These are phyloP conservation scores for Primulina huaijiensis DNA, from an alignment of 257 asterid genomes.

Conservation along the genomic window DNA sequence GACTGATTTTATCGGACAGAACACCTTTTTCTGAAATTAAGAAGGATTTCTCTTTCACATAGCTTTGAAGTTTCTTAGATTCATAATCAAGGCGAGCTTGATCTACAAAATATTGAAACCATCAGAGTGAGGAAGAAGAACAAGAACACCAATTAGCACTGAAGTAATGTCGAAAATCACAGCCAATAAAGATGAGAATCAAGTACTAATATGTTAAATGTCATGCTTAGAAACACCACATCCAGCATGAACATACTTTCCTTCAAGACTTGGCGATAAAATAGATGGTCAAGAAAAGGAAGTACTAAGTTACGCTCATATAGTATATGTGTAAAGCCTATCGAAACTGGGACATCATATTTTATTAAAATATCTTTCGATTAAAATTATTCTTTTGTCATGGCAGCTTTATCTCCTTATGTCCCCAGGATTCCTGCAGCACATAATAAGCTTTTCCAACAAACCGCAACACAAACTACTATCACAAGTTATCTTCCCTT, in stretches of 20 bases:
- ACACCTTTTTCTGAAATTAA: constrained; percentile 65
- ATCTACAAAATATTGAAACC: constrained; percentile 43
- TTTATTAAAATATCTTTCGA: no score
- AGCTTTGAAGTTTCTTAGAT: constrained; percentile 82
- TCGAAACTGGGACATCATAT: no score
- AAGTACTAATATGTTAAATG: neutral
- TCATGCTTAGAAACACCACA: neutral
- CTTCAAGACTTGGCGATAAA: no score
- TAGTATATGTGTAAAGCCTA: no score
- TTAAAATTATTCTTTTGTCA: no score
- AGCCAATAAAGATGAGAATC: neutral
- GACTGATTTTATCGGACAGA: constrained; percentile 78
- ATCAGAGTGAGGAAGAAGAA: constrained; percentile 22
- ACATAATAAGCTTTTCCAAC: no score
- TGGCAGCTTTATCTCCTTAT: no score
- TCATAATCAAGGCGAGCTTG: constrained; percentile 71
- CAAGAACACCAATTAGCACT: constrained; percentile 2
- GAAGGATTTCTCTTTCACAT: constrained; percentile 75
- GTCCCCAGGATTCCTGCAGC: no score
- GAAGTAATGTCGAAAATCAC: neutral
- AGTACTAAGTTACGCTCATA: no score
- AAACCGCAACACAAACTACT: no score
- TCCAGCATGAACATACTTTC: neutral
- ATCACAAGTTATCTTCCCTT: no score
- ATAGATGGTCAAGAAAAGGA: no score